These are phyloP conservation scores for Suillus americanus DNA, from an alignment of 768 basidiomycete species.

Conservation along the genomic window DNA sequence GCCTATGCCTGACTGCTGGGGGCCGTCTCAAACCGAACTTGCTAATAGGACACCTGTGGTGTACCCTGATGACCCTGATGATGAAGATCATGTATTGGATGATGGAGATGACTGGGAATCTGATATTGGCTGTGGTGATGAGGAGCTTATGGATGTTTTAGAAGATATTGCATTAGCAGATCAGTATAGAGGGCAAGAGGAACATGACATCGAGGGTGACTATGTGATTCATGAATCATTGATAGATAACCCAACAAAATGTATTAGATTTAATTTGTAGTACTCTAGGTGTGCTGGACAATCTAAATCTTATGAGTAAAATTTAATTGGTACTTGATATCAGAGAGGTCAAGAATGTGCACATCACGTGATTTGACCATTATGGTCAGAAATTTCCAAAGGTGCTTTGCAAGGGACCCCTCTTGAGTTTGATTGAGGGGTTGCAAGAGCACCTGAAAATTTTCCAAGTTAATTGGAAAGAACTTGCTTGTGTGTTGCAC, in stretches of 20 bases:
- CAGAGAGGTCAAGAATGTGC: no score
- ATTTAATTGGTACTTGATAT: no score
- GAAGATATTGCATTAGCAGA: neutral
- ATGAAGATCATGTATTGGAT: neutral
- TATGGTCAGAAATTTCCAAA: neutral
- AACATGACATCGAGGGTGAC: neutral
- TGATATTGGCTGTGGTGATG: neutral
- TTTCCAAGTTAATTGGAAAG: neutral
- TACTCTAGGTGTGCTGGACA: neutral
- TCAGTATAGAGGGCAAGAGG: neutral
- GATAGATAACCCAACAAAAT: neutral
- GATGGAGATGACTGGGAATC: neutral
- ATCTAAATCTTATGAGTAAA: no score
- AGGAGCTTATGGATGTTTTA: neutral
- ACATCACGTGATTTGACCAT: no score
- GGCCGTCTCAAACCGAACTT: neutral
- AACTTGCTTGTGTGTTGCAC: neutral
- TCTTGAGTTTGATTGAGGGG: neutral
- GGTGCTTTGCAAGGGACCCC: neutral
- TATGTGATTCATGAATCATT: neutral
- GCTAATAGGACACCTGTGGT: neutral
- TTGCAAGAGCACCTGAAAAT: neutral
- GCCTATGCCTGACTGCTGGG: neutral
- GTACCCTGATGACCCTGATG: neutral
- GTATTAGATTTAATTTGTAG: neutral